Evolutionary conservation across 2,329 filamentous ascomycete species (phyloP).

Genomic region (Xylaria sp.): DNA sequence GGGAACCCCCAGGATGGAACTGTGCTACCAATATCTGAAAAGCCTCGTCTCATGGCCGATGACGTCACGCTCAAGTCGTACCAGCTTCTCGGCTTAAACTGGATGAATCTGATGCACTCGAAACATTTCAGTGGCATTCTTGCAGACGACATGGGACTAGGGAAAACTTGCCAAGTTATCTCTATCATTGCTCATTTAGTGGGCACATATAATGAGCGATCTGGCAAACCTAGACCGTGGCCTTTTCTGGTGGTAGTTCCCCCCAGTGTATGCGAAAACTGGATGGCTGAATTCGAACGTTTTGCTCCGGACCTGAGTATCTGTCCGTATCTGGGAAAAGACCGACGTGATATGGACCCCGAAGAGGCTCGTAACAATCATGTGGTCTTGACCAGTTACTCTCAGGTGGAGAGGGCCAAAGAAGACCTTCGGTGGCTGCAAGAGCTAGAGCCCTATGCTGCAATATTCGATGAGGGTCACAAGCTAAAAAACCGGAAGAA

Average conservation of each 20-base stretch:
- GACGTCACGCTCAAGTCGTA: slow-evolving; percentile 87
- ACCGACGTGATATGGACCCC: slow-evolving; percentile 67
- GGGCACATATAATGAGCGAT: slow-evolving; percentile 58
- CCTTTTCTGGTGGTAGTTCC: slow-evolving; percentile 87
- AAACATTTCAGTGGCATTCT: slow-evolving; percentile 85
- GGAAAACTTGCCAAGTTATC: slow-evolving; percentile 97
- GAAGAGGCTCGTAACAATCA: slow-evolving; percentile 69
- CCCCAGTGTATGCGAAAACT: slow-evolving; percentile 93
- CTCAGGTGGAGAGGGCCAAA: slow-evolving; percentile 58
- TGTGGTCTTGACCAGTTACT: slow-evolving; percentile 65
- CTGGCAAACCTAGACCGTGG: slow-evolving; percentile 54
- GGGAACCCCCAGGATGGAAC: slow-evolving; percentile 44
- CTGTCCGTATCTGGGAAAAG: slow-evolving; percentile 68
- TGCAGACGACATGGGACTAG: slow-evolving; percentile 95
- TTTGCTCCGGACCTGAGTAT: slow-evolving; percentile 83
- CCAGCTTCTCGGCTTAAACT: slow-evolving; percentile 92
- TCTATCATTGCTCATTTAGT: slow-evolving; percentile 85
- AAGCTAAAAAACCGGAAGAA: slow-evolving; percentile 88
- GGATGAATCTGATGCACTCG: slow-evolving; percentile 84
- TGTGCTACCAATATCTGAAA: slow-evolving; percentile 56
- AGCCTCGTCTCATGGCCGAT: slow-evolving; percentile 79
- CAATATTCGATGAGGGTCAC: slow-evolving; percentile 93
- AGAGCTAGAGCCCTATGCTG: slow-evolving; percentile 55
- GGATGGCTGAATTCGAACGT: slow-evolving; percentile 85
- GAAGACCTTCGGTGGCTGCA: slow-evolving; percentile 59